These are phyloP conservation scores for Poa pratensis DNA, from an alignment of 176 grass and related monocot species.

Conservation along the genomic window DNA sequence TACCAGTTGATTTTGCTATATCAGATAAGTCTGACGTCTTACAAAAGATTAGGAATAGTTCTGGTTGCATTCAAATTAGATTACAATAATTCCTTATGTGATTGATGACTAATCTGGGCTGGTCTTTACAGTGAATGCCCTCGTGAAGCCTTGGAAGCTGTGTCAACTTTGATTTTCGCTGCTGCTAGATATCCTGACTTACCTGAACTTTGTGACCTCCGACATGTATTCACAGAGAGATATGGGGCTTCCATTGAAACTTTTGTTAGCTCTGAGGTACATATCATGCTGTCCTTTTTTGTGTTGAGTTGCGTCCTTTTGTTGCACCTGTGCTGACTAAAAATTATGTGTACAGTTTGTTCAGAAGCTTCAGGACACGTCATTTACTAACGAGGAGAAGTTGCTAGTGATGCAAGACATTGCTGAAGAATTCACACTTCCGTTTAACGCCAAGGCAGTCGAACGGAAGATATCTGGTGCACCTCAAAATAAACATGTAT, in stretches of 20 bases:
- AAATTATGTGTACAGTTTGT: slow-evolving; percentile 66
- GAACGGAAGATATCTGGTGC: slow-evolving; percentile 52
- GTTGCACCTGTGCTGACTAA: slow-evolving; percentile 41
- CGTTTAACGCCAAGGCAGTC: slow-evolving; percentile 60
- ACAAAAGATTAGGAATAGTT: slow-evolving; percentile 29
- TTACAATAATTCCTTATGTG: slow-evolving; percentile 1
- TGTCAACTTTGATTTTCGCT: slow-evolving; percentile 91
- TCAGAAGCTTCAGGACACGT: slow-evolving; percentile 75
- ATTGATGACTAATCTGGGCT: slow-evolving; percentile 41
- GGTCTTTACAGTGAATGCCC: slow-evolving; percentile 77
- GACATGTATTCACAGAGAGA: slow-evolving; percentile 72
- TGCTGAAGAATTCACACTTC: slow-evolving; percentile 73
- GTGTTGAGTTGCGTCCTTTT: slow-evolving; percentile 31
- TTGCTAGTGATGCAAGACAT: slow-evolving; percentile 71
- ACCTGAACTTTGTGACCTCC: slow-evolving; percentile 85
- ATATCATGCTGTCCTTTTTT: slow-evolving; percentile 32
- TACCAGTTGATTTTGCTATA: background rate
- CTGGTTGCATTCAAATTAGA: slow-evolving; percentile 28
- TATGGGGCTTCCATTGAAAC: slow-evolving; percentile 67
- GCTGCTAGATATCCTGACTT: slow-evolving; percentile 92
- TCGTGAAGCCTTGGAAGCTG: slow-evolving; percentile 85
- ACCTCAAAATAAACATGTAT: slow-evolving; percentile 59
- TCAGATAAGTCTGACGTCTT: background rate
- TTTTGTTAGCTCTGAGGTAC: slow-evolving; percentile 87
- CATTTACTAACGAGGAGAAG: slow-evolving; percentile 88